Evolutionary conservation across 768 basidiomycete species (phyloP).

Genomic region (Candolleomyces aberdarensis): DNA sequence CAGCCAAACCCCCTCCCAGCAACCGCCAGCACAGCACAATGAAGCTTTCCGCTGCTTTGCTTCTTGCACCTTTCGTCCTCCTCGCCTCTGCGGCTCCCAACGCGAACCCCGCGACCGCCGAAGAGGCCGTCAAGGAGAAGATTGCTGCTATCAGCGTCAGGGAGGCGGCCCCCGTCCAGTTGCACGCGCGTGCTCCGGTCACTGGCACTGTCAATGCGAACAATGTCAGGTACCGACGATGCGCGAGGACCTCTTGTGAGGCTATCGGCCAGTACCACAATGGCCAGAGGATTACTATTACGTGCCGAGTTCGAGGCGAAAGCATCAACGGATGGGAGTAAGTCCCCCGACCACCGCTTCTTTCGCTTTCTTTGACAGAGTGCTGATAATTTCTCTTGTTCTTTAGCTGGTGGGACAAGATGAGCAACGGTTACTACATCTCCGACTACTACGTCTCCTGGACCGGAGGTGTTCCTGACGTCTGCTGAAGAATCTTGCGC

Average conservation of each 20-base stretch:
- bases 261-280: not conserved
- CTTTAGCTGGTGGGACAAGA: slow-evolving; percentile 2
- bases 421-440: slow-evolving; percentile 3
- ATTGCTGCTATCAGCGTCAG: not conserved
- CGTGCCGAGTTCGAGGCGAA: not conserved
- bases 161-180: not conserved
- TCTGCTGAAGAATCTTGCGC: not conserved
- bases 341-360: not conserved
- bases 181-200: not conserved
- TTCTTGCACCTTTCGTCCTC: not conserved
- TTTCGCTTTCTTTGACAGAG: not conserved
- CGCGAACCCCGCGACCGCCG: no score
- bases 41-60: not conserved
- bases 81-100: not conserved
- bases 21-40: not conserved
- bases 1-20: not conserved
- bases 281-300: not conserved
- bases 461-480: not conserved
- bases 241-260: not conserved
- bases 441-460: slow-evolving; percentile 1
- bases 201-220: not conserved
- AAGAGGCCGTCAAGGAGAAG: not conserved
- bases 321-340: not conserved
- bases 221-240: not conserved
- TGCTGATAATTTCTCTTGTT: not conserved